Conservation (phyloP, 2,329 filamentous ascomycete species). For the Chaetomium sp. region DNA sequence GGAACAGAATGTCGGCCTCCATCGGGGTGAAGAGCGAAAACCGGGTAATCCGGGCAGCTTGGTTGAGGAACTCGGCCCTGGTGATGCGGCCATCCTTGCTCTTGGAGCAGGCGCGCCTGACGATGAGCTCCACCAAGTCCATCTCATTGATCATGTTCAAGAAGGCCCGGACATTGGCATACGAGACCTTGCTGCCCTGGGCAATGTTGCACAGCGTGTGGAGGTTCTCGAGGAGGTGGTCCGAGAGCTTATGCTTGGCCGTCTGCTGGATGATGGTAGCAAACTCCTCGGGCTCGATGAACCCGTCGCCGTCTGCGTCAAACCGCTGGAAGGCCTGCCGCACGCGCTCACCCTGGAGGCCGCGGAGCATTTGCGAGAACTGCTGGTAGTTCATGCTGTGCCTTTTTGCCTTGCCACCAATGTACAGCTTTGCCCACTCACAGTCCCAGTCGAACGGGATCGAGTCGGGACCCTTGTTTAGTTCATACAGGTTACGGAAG, state of each 20-base stretch:
- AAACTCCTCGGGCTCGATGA: conserved; percentile 94
- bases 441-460: conserved; percentile 97
- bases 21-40: conserved; percentile 97
- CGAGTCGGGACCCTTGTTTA: conserved; percentile 80
- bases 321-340: conserved; percentile 92
- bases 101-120: conserved; percentile 82
- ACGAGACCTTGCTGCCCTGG: conserved; percentile 88
- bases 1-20: conserved; percentile 98
- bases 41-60: conserved; percentile 85
- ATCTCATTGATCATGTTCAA: conserved; percentile 98
- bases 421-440: conserved; percentile 94
- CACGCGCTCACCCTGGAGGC: conserved; percentile 92
- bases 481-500: conserved; percentile 81
- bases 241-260: conserved; percentile 91
- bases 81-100: conserved; percentile 92
- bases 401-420: conserved; percentile 82
- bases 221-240: conserved; percentile 89
- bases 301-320: conserved; percentile 89
- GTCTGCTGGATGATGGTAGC: conserved; percentile 95
- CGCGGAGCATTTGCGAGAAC: conserved; percentile 97
- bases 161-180: conserved; percentile 95
- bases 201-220: conserved; percentile 95
- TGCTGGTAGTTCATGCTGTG: conserved; percentile 94
- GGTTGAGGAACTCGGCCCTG: conserved; percentile 88
- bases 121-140: conserved; percentile 93